These are phyloP conservation scores for Erysimum cheiri DNA, from an alignment of 441 rosid genomes.

Conservation along the genomic window DNA sequence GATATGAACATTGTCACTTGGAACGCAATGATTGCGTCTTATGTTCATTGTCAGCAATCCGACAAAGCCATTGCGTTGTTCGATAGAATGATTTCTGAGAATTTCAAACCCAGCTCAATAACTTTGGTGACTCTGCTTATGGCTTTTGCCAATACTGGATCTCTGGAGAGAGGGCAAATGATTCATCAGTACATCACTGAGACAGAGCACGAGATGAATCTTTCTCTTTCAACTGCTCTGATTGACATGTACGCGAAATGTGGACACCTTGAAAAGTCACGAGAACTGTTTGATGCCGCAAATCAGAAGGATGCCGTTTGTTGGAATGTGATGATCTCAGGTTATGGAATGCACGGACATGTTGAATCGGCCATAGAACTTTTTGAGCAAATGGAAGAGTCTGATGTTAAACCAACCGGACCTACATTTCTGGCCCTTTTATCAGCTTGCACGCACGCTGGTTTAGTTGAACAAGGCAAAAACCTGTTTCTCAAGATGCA, in stretches of 20 bases:
- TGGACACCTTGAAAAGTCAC: slow-evolving; percentile 54
- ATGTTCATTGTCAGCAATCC: slow-evolving; percentile 43
- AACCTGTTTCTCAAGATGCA: slow-evolving; percentile 50
- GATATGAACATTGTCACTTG: slow-evolving; percentile 53
- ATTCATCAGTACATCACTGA: slow-evolving; percentile 53
- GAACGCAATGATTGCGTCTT: slow-evolving; percentile 58
- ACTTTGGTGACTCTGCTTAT: slow-evolving; percentile 55
- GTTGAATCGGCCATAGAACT: slow-evolving; percentile 53
- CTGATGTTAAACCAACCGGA: slow-evolving; percentile 52
- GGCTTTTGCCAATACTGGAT: slow-evolving; percentile 61
- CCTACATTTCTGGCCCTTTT: slow-evolving; percentile 67
- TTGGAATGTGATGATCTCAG: slow-evolving; percentile 68
- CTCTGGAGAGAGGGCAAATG: slow-evolving; percentile 51
- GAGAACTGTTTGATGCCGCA: slow-evolving; percentile 51
- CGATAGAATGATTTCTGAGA: slow-evolving; percentile 52
- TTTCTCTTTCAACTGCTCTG: slow-evolving; percentile 56
- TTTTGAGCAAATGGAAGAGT: slow-evolving; percentile 56
- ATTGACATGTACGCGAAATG: slow-evolving; percentile 70
- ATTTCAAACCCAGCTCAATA: slow-evolving; percentile 51
- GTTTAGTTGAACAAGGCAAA: slow-evolving; percentile 62
- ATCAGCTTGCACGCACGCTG: slow-evolving; percentile 60
- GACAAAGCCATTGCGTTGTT: slow-evolving; percentile 55
- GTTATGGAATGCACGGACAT: slow-evolving; percentile 61
- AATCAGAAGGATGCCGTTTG: slow-evolving; percentile 52
- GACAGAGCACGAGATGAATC: slow-evolving; percentile 46